Evolutionary conservation across 306 rosid genomes (phyloP).

Genomic region (Gastrolobium bilobum): DNA sequence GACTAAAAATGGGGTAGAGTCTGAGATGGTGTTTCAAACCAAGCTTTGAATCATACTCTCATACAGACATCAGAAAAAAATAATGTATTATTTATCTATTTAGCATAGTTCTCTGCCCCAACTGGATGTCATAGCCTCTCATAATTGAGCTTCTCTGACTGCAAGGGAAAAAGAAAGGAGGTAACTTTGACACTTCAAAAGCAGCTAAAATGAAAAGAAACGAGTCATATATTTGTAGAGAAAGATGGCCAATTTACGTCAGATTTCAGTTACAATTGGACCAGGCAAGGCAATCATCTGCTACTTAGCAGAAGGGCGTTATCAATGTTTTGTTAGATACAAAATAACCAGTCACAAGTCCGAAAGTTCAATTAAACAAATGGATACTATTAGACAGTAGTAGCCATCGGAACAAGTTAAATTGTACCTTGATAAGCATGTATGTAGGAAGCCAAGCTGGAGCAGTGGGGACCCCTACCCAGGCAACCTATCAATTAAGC

Average conservation of each 20-base stretch:
- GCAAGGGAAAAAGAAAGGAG: slow-evolving; percentile 47
- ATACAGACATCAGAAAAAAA: slow-evolving; percentile 6
- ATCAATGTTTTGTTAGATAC: neutral
- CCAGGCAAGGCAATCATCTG: slow-evolving; percentile 5
- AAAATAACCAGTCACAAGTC: slow-evolving; percentile 1
- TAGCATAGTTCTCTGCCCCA: slow-evolving; percentile 25
- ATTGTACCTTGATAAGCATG: slow-evolving; percentile 89
- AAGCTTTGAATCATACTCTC: slow-evolving; percentile 17
- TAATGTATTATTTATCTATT: neutral
- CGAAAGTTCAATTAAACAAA: neutral
- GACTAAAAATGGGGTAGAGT: slow-evolving; percentile 12
- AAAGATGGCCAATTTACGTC: neutral
- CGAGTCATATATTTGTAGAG: neutral
- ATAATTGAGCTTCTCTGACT: slow-evolving; percentile 94
- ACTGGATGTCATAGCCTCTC: slow-evolving; percentile 72
- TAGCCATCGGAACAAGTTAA: slow-evolving; percentile 25
- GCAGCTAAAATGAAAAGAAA: slow-evolving; percentile 25
- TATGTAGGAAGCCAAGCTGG: slow-evolving; percentile 99
- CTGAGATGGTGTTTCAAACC: slow-evolving; percentile 31
- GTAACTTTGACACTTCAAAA: slow-evolving; percentile 23
- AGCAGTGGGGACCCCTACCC: slow-evolving; percentile 97
- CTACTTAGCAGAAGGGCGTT: neutral
- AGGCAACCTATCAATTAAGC: slow-evolving; percentile 68
- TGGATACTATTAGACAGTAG: neutral
- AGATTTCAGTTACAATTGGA: slow-evolving; percentile 27